A percentile compares a stretch with the other conserved stretches of the same genome.
phyloP scores from a whole-genome alignment of 495 filamentous ascomycete species.

The Staphylotrichum tortipilum region DNA sequence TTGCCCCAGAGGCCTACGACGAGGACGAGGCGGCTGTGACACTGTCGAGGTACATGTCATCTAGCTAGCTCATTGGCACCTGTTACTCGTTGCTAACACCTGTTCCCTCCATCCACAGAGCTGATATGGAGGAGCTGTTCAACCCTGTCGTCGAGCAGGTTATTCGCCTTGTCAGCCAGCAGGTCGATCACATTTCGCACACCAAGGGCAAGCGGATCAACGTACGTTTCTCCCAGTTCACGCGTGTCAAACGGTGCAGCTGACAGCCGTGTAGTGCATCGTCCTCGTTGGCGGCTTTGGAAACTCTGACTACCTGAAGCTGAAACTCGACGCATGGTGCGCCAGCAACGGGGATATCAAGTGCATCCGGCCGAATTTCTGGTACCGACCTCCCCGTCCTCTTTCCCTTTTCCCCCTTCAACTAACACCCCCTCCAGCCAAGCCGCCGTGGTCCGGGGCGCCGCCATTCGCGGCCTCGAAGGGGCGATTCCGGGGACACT shows the following conservation, averaged over 20 bases:
- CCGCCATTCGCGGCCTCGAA: background rate
- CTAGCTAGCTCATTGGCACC: no score
- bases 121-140: background rate
- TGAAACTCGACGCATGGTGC: background rate
- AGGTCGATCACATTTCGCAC: background rate
- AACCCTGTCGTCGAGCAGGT: background rate
- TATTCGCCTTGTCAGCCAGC: background rate
- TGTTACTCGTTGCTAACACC: no score
- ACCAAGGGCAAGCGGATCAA: background rate
- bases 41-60: background rate
- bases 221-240: no score
- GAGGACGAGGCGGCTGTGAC: background rate
- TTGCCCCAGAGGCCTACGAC: background rate
- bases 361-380: background rate
- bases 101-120: no score
- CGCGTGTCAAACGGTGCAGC: no score
- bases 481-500: background rate
- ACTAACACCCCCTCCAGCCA: background rate
- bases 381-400: background rate
- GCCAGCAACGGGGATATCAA: background rate
- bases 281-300: background rate
- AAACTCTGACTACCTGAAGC: background rate
- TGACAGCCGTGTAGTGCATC: no score
- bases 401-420: background rate
- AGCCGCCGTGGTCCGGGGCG: background rate